A percentile compares a stretch with the other conserved stretches of the same genome.
phyloP scores from a whole-genome alignment of 768 basidiomycete species.

The Antrodiella citrinella region DNA sequence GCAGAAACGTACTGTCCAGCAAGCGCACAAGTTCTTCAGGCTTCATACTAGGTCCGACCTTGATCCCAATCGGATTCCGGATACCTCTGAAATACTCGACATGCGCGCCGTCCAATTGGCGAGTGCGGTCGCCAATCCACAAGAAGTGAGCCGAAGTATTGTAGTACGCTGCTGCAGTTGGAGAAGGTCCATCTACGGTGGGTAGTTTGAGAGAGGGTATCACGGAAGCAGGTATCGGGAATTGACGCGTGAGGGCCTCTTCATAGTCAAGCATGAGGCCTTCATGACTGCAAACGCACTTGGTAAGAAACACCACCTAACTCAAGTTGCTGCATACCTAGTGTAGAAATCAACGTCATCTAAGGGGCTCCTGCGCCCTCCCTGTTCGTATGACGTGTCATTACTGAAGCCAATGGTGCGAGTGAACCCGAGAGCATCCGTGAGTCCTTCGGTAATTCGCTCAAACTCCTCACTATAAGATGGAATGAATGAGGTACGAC shows the following conservation, averaged over 20 bases:
- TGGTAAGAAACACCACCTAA: neutral
- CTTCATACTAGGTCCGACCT: slow-evolving; percentile 87
- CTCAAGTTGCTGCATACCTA: slow-evolving; percentile 41
- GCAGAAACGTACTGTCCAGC: slow-evolving; percentile 71
- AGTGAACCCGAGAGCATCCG: slow-evolving; percentile 91
- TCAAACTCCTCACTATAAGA: slow-evolving; percentile 83
- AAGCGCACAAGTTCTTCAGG: slow-evolving; percentile 68
- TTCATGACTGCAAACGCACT: slow-evolving; percentile 56
- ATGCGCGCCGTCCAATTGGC: slow-evolving; percentile 88
- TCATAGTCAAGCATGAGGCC: slow-evolving; percentile 92
- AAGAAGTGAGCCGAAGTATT: slow-evolving; percentile 92
- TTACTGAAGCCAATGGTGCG: slow-evolving; percentile 69
- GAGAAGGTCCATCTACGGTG: too few relatives aligned
- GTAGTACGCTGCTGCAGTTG: slow-evolving; percentile 43
- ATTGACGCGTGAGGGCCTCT: slow-evolving; percentile 76
- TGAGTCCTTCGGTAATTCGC: slow-evolving; percentile 71
- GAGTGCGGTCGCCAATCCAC: slow-evolving; percentile 96
- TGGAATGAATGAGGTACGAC: too few relatives aligned
- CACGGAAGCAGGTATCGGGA: slow-evolving; percentile 31
- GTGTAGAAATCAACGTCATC: slow-evolving; percentile 94
- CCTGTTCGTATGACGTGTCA: slow-evolving; percentile 55
- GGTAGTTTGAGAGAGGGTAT: neutral
- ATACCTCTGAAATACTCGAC: slow-evolving; percentile 93
- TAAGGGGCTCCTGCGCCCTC: slow-evolving; percentile 62
- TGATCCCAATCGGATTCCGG: slow-evolving; percentile 90